Percentiles rank a stretch among this genome's conserved stretches.
phyloP scores from a whole-genome alignment of 768 basidiomycete genomes.

The Mycena pura region DNA sequence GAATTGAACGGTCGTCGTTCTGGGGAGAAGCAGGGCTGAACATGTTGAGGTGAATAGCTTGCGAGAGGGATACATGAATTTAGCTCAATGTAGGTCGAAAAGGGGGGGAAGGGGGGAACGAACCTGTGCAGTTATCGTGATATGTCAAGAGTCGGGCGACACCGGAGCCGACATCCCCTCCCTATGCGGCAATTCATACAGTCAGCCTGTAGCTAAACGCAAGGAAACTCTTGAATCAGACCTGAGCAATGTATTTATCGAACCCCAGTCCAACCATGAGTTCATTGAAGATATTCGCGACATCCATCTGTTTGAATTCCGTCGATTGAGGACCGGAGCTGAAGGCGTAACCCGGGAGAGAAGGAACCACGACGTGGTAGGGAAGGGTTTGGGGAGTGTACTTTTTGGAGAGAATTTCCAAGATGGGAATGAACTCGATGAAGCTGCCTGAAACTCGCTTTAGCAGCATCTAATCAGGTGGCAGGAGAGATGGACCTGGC shows the following conservation, averaged over 20 bases:
- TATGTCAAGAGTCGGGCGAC: constrained; percentile 25
- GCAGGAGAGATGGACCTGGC: too few species aligned
- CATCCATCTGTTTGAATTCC: constrained; percentile 19
- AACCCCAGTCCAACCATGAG: constrained; percentile 40
- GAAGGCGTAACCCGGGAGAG: constrained; percentile 20
- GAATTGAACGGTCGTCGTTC: not conserved
- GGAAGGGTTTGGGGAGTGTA: constrained; percentile 19
- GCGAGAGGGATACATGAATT: too few species aligned
- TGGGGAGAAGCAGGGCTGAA: not conserved
- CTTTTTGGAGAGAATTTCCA: constrained; percentile 5
- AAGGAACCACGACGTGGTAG: constrained; percentile 24
- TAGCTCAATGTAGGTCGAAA: too few species aligned
- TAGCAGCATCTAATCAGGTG: too few species aligned
- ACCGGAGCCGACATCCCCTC: constrained; percentile 39
- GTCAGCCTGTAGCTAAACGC: too few species aligned
- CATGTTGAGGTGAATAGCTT: not conserved
- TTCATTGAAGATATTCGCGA: constrained; percentile 31
- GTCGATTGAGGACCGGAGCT: not conserved
- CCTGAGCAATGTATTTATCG: constrained; percentile 35
- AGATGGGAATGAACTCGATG: constrained; percentile 27
- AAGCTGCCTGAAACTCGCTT: too few species aligned
- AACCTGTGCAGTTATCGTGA: constrained; percentile 35
- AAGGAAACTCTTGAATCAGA: too few species aligned
- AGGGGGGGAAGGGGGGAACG: too few species aligned
- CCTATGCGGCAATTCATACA: too few species aligned